Percentiles rank a stretch among this genome's conserved stretches.
Evolutionary conservation across 495 filamentous ascomycete genomes (phyloP).

Genomic region (Penicillium silybi): DNA sequence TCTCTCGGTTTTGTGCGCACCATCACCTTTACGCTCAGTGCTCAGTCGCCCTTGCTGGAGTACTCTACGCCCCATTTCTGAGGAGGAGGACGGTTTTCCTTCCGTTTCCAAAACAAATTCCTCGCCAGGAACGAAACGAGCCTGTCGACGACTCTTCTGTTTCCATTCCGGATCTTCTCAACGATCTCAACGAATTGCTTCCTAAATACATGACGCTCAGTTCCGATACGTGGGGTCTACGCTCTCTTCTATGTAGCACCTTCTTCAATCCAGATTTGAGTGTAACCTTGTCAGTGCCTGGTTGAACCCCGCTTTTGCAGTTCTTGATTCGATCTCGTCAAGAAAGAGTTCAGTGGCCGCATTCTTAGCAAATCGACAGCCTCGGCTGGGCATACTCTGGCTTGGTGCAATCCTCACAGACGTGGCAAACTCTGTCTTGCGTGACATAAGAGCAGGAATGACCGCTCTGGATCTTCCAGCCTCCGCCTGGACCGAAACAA

Average conservation of each 20-base stretch:
- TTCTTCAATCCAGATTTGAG: conserved; percentile 26
- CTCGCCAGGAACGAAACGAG: neutral
- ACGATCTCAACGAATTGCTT: conserved; percentile 12
- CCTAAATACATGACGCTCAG: conserved; percentile 26
- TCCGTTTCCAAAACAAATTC: conserved; percentile 14
- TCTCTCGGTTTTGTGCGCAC: conserved; percentile 22
- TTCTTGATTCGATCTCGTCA: conserved; percentile 13
- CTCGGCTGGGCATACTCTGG: conserved; percentile 21
- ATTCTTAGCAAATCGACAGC: conserved; percentile 14
- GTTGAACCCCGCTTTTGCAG: conserved; percentile 28
- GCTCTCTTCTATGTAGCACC: conserved; percentile 24
- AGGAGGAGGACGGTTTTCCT: conserved; percentile 12
- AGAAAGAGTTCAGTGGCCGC: conserved; percentile 3
- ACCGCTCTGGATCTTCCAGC: conserved; percentile 19
- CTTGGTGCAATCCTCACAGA: conserved; percentile 23
- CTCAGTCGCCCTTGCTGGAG: conserved; percentile 21
- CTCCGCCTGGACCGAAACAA: conserved; percentile 20
- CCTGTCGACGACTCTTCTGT: neutral
- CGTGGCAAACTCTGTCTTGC: conserved; percentile 15
- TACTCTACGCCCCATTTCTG: conserved; percentile 25
- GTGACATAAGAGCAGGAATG: conserved; percentile 15
- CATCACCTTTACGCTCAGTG: conserved; percentile 27
- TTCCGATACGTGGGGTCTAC: conserved; percentile 22
- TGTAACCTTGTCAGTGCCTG: conserved; percentile 33
- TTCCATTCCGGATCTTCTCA: conserved; percentile 13